Conservation (phyloP, 2,329 filamentous ascomycete genomes). For the Monosporascus sp. region DNA sequence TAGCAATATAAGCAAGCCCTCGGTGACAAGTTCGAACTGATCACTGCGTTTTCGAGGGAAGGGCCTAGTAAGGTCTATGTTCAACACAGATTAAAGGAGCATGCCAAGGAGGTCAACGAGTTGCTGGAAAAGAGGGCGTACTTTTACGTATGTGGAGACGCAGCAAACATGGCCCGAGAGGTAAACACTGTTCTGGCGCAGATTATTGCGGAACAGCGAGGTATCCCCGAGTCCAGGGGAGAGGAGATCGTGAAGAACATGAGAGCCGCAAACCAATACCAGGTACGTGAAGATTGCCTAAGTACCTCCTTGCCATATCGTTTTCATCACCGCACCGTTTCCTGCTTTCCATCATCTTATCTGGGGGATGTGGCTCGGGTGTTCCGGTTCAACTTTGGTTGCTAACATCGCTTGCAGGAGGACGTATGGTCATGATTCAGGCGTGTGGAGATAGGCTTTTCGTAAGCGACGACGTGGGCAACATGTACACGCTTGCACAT, state of each 20-base stretch:
- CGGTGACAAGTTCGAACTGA: conserved; percentile 82
- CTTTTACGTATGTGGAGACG: conserved; percentile 97
- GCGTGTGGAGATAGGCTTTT: conserved; percentile 9
- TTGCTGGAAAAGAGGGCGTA: conserved; percentile 82
- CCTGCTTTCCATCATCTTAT: not conserved
- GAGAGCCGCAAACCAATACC: conserved; percentile 92
- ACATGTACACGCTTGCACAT: conserved; percentile 21
- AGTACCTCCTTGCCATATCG: conserved; percentile 1
- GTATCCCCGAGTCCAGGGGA: conserved; percentile 76
- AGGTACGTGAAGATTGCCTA: conserved; percentile 51
- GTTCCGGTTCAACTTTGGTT: not conserved
- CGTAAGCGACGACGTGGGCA: conserved; percentile 16
- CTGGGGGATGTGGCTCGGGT: not conserved
- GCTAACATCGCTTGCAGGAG: conserved; percentile 47
- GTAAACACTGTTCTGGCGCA: conserved; percentile 83
- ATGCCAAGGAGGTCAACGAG: conserved; percentile 78
- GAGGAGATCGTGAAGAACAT: conserved; percentile 97
- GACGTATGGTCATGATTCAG: conserved; percentile 61
- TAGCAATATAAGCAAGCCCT: conserved; percentile 79
- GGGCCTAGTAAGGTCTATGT: conserved; percentile 88
- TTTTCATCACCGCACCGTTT: not conserved
- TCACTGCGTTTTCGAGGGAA: conserved; percentile 95
- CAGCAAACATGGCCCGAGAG: conserved; percentile 92
- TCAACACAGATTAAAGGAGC: conserved; percentile 84
- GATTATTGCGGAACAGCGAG: conserved; percentile 80